Percentiles rank a stretch among this genome's conserved stretches.
These are phyloP conservation scores for Entomortierella lignicola DNA, from an alignment of 192 early-diverging fungal species.

Conservation along the genomic window DNA sequence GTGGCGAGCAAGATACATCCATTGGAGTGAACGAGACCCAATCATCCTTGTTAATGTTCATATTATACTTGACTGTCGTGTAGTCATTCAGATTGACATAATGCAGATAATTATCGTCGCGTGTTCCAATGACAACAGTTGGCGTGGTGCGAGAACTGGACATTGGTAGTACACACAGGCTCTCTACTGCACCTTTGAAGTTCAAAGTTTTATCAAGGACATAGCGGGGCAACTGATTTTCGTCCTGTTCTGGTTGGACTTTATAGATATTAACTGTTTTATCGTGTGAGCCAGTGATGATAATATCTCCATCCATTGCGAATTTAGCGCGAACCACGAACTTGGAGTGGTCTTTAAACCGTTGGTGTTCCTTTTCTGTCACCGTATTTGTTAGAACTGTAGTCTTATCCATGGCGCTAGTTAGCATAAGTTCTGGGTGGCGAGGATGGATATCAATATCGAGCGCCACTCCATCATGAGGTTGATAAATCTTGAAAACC, in stretches of 20 bases:
- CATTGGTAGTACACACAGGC: conserved; percentile 68
- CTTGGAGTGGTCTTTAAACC: conserved; percentile 76
- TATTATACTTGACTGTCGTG: conserved; percentile 61
- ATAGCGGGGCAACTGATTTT: conserved; percentile 27
- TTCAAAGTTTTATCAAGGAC: conserved; percentile 55
- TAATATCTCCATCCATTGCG: conserved; percentile 63
- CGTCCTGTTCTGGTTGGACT: conserved; percentile 6
- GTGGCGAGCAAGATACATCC: conserved; percentile 68
- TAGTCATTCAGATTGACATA: conserved; percentile 66
- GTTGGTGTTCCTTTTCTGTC: conserved; percentile 60
- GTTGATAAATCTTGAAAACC: conserved; percentile 53
- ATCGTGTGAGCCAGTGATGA: conserved; percentile 81
- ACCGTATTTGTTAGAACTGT: conserved; percentile 56
- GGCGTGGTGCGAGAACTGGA: conserved; percentile 11
- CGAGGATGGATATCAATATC: conserved; percentile 74
- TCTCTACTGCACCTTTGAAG: conserved; percentile 73
- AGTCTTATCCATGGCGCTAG: conserved; percentile 66
- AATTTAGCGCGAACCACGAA: conserved; percentile 75
- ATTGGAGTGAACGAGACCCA: conserved; percentile 88
- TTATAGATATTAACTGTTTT: conserved; percentile 73
- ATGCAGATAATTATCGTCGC: conserved; percentile 81
- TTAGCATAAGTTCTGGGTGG: conserved; percentile 59
- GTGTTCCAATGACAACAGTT: conserved; percentile 68
- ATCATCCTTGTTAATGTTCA: conserved; percentile 84
- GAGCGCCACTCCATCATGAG: conserved; percentile 71